Conservation (phyloP, 2,329 filamentous ascomycete genomes). For the Fusarium cicatricum region DNA sequence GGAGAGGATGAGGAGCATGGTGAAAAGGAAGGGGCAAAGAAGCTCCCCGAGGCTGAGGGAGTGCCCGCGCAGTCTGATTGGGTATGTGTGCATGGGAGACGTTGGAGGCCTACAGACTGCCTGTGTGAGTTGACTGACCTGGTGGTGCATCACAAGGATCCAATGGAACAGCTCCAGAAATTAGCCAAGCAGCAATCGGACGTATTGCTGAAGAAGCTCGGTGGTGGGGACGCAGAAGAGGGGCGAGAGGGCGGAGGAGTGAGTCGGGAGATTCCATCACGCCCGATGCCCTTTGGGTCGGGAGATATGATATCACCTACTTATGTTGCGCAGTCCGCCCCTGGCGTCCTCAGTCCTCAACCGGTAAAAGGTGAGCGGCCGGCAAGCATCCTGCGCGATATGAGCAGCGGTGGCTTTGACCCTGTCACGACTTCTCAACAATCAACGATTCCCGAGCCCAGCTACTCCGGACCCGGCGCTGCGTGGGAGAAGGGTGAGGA, state of each 20-base stretch:
- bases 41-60: slow-evolving; percentile 79
- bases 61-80: slow-evolving; percentile 90
- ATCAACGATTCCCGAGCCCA: slow-evolving; percentile 51
- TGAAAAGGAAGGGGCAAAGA: slow-evolving; percentile 62
- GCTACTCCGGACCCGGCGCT: slow-evolving; percentile 59
- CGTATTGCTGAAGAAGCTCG: slow-evolving; percentile 63
- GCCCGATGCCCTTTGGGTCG: slow-evolving; percentile 62
- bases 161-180: slow-evolving; percentile 73
- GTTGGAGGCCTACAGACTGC: slow-evolving; percentile 61
- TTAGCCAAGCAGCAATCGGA: slow-evolving; percentile 73
- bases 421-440: slow-evolving; percentile 21
- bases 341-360: slow-evolving; percentile 51
- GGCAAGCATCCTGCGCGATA: slow-evolving; percentile 47
- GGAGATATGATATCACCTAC: slow-evolving; percentile 48
- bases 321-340: slow-evolving; percentile 39
- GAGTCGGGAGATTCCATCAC: slow-evolving; percentile 56
- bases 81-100: slow-evolving; percentile 78
- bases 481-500: slow-evolving; percentile 62
- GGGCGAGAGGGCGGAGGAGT: slow-evolving; percentile 39
- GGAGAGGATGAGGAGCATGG: slow-evolving; percentile 50
- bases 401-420: slow-evolving; percentile 37
- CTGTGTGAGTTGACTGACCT: slow-evolving; percentile 65
- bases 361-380: slow-evolving; percentile 52
- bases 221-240: slow-evolving; percentile 40
- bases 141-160: slow-evolving; percentile 67